phyloP scores from a whole-genome alignment of 495 filamentous ascomycete species.

The Penicillium crystallinum region DNA sequence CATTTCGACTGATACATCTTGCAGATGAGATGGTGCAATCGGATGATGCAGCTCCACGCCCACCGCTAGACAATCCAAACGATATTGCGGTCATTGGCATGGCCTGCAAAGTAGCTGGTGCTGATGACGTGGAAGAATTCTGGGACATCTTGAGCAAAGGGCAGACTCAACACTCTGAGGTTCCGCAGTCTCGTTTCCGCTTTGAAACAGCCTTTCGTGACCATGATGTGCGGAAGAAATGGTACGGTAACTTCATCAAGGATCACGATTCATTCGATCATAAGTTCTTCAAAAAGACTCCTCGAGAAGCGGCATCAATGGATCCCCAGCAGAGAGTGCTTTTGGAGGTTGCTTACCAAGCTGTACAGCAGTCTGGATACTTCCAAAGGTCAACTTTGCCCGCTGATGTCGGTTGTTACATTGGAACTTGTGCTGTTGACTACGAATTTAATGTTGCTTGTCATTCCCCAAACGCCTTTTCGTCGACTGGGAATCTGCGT shows the following conservation, averaged over 20 bases:
- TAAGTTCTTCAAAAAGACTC: slow-evolving; percentile 45
- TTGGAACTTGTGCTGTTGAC: slow-evolving; percentile 27
- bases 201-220: slow-evolving; percentile 34
- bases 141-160: slow-evolving; percentile 37
- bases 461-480: slow-evolving; percentile 34
- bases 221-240: too few relatives aligned
- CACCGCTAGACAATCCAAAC: too few relatives aligned
- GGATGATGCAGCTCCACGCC: too few relatives aligned
- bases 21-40: too few relatives aligned
- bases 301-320: slow-evolving; percentile 41
- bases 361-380: slow-evolving; percentile 39
- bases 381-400: slow-evolving; percentile 6
- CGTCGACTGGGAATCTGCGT: slow-evolving; percentile 24
- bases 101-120: slow-evolving; percentile 44
- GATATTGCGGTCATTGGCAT: slow-evolving; percentile 47
- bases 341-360: slow-evolving; percentile 46
- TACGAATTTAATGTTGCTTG: slow-evolving; percentile 33
- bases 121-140: slow-evolving; percentile 40
- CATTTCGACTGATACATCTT: too few relatives aligned
- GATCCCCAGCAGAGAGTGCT: slow-evolving; percentile 50
- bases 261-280: slow-evolving; percentile 46
- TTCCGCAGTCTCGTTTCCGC: slow-evolving; percentile 31
- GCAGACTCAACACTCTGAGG: slow-evolving; percentile 30
- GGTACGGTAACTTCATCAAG: slow-evolving; percentile 19
- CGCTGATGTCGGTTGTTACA: slow-evolving; percentile 24